These are phyloP conservation scores for Globisporangium viniferum DNA, from an alignment of 352 stramenopile species.

Conservation along the genomic window DNA sequence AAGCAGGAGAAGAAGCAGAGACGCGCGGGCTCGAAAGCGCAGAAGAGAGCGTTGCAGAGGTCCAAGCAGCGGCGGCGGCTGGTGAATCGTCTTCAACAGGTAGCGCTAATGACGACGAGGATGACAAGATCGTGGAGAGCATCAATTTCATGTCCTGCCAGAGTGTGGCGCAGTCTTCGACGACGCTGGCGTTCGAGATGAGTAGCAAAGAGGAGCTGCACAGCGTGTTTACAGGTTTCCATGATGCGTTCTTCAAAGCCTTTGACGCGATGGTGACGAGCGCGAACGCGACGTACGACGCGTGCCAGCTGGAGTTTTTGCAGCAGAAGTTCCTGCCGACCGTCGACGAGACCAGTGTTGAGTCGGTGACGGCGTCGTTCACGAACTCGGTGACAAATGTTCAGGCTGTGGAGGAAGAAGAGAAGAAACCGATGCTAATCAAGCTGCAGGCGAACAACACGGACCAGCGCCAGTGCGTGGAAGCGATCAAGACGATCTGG, in stretches of 20 bases:
- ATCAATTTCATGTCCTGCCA: conserved; percentile 43
- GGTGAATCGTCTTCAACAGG: not conserved
- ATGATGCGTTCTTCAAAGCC: conserved; percentile 58
- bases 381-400: conserved; percentile 11
- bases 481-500: conserved; percentile 34
- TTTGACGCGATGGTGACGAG: conserved; percentile 66
- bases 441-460: conserved; percentile 29
- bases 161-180: conserved; percentile 25
- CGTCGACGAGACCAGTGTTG: conserved; percentile 26
- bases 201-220: conserved; percentile 19
- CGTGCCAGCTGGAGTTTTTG: conserved; percentile 63
- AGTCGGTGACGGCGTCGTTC: conserved; percentile 15
- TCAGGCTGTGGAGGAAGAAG: not conserved
- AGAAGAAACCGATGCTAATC: conserved; percentile 47
- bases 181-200: conserved; percentile 40
- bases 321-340: conserved; percentile 54
- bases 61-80: not conserved
- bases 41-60: conserved; percentile 7
- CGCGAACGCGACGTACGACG: conserved; percentile 49
- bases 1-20: not conserved
- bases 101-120: conserved; percentile 4
- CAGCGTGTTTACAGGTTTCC: conserved; percentile 50
- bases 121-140: conserved; percentile 16
- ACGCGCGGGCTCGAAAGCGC: conserved; percentile 22
- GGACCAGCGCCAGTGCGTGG: conserved; percentile 47